phyloP scores from a whole-genome alignment of 257 asterid species.

The Dorcoceras hygrometricum region DNA sequence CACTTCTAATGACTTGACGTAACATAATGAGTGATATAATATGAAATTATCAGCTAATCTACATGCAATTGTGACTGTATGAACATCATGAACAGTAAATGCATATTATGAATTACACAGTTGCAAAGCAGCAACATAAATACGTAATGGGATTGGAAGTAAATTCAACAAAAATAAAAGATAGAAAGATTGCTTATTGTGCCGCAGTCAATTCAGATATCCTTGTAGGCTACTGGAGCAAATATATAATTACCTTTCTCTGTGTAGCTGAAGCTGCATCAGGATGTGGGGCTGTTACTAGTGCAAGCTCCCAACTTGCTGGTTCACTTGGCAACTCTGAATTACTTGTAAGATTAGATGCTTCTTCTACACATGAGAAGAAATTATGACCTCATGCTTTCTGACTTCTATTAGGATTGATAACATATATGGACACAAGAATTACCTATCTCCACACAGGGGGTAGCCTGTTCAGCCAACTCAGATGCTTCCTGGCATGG shows the following conservation, averaged over 20 bases:
- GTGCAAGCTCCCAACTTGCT: conserved; percentile 65
- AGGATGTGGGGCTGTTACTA: conserved; percentile 38
- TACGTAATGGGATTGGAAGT: background rate
- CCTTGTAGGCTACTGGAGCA: background rate
- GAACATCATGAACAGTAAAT: background rate
- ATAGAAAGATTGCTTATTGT: background rate
- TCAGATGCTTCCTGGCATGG: conserved; percentile 42
- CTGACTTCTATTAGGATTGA: background rate
- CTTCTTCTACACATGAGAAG: conserved; percentile 25
- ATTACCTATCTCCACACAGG: conserved; percentile 37
- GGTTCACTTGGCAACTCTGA: conserved; percentile 36
- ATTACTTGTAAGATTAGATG: conserved; percentile 21
- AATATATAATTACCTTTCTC: conserved; percentile 34
- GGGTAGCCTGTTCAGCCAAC: conserved; percentile 25
- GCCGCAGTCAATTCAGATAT: background rate
- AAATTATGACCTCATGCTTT: conserved; percentile 13
- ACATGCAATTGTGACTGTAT: background rate
- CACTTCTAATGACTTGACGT: background rate
- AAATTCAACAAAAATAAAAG: background rate
- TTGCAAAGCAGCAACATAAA: background rate
- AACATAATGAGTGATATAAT: background rate
- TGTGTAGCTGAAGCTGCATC: conserved; percentile 22
- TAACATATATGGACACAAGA: conserved; percentile 8
- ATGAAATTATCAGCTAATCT: background rate
- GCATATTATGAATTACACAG: background rate